Evolutionary conservation across 73 alveolate species (phyloP), one percentile per base, ranked within the genome.

Genomic region (Breviolum minutum): DNA sequence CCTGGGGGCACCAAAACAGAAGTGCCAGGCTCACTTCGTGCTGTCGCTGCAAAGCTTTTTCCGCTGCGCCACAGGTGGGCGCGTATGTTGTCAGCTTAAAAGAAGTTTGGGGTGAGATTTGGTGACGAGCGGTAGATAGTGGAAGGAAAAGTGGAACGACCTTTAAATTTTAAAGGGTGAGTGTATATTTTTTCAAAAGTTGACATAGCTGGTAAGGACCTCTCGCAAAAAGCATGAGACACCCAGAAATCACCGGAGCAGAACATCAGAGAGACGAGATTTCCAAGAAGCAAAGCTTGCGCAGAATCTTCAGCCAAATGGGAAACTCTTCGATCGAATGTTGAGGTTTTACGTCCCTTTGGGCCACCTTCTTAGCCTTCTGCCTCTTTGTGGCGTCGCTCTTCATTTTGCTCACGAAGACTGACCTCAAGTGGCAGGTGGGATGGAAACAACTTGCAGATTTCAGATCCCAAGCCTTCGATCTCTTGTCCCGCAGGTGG

Each of bases 41-140:
- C 98, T 92, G 54, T 92, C 98, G n/a, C 98, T 92, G 79, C 98
- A 92, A 90, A 92, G 98, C 73, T 92, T 92, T 84, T 92, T 73
- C 90, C 98, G 98, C 48, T 92, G 98, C 66, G 48, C 86, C 40
- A 73, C 98, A 76, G 98, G 98, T 81, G 30, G 63, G 77, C 1
- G 19, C 1, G 60, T 16, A 40, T 40, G 54, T 40, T 40, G 54
- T 40, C 54, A 40, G 54, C 54, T 40, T 40, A 40, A 40, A 40
- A 40, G 54, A 40, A 40, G 54, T 40, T 40, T 40, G 54, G 3
- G 54, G 54, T 40, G 54, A 40, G 54, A 40, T 40, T 40, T 40
- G 0, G 5, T 40, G 54, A 40, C 54, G 0, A 40, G 54, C 54
- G 54, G 54, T 40, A 40, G 54, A 40, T 40, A 40, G 3, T 40